These are phyloP conservation scores for Wallacemonas rigidus DNA, from an alignment of 208 protist genomes.

Conservation along the genomic window DNA sequence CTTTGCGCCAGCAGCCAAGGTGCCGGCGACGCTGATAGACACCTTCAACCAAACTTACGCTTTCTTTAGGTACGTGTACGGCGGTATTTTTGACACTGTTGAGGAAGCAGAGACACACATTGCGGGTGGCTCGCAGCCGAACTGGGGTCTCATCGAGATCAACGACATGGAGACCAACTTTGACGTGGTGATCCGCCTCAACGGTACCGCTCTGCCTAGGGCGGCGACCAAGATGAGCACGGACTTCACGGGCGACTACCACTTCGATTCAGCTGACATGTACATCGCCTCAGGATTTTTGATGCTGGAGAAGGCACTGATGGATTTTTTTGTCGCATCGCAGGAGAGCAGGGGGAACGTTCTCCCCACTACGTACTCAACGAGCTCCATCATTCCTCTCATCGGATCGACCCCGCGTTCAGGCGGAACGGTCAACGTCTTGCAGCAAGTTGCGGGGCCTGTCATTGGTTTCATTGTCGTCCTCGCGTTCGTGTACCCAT, in stretches of 20 bases:
- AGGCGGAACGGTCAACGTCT: conserved; percentile 19
- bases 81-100: conserved; percentile 63
- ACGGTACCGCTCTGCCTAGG: conserved; percentile 48
- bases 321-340: conserved; percentile 41
- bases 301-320: conserved; percentile 62
- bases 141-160: conserved; percentile 48
- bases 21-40: conserved; percentile 34
- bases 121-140: conserved; percentile 9
- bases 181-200: conserved; percentile 70
- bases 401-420: conserved; percentile 29
- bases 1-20: conserved; percentile 56
- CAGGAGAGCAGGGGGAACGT: conserved; percentile 17
- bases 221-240: conserved; percentile 29
- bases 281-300: conserved; percentile 77
- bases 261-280: conserved; percentile 59
- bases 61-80: conserved; percentile 62
- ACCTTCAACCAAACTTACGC: conserved; percentile 31
- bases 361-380: conserved; percentile 15
- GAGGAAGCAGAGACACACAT: conserved; percentile 39
- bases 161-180: conserved; percentile 47
- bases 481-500: conserved; percentile 55
- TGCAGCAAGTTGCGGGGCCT: conserved; percentile 34
- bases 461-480: conserved; percentile 63
- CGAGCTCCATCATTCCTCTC: conserved; percentile 28
- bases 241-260: conserved; percentile 44